Evolutionary conservation across 805 yeast species (phyloP).

Genomic region (Suhomyces tanzawaensis): DNA sequence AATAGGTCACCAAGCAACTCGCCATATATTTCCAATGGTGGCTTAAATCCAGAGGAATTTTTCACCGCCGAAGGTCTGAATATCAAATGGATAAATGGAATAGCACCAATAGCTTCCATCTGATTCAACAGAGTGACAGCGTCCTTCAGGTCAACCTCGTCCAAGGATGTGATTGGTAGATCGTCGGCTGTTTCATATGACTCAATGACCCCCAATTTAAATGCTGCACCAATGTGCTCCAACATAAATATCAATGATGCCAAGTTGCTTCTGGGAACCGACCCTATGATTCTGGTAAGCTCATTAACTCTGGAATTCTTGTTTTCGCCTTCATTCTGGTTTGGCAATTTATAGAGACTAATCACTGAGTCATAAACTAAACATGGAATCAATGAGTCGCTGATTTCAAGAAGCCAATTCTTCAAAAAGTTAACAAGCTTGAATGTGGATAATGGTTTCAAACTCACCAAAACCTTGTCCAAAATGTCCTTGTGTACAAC

Average conservation of each 20-base stretch:
- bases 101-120: slow-evolving; percentile 35
- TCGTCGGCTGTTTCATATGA: slow-evolving; percentile 30
- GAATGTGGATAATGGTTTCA: slow-evolving; percentile 6
- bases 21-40: slow-evolving; percentile 31
- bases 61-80: slow-evolving; percentile 40
- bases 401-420: slow-evolving; percentile 40
- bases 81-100: slow-evolving; percentile 41
- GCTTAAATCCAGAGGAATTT: slow-evolving; percentile 36
- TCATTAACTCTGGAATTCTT: slow-evolving; percentile 13
- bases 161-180: not conserved
- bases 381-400: slow-evolving; percentile 43
- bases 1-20: slow-evolving; percentile 29
- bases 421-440: slow-evolving; percentile 32
- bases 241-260: slow-evolving; percentile 33
- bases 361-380: slow-evolving; percentile 35
- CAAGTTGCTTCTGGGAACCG: slow-evolving; percentile 40
- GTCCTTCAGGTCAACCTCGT: slow-evolving; percentile 5
- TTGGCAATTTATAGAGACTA: slow-evolving; percentile 15
- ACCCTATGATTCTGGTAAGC: slow-evolving; percentile 23
- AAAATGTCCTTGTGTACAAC: slow-evolving; percentile 18
- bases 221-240: slow-evolving; percentile 32
- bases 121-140: slow-evolving; percentile 23
- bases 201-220: slow-evolving; percentile 20
- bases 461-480: slow-evolving; percentile 1
- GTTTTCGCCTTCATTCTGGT: not conserved